Conservation (phyloP, 441 rosid species). For the Raphanus hybrid region DNA sequence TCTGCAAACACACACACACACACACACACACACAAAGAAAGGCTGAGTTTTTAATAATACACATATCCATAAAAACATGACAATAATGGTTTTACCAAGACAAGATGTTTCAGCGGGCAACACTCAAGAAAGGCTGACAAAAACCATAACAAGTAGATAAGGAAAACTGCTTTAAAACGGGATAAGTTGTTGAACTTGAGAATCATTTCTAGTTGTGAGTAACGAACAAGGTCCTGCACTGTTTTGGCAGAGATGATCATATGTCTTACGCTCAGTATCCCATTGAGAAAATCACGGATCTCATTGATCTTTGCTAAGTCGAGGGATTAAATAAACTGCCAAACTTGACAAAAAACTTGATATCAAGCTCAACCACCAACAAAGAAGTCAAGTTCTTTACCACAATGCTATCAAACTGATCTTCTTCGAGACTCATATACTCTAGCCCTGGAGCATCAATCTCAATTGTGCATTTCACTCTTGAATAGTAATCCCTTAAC, state of each 20-base stretch:
- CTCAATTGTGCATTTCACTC: background rate
- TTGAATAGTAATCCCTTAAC: background rate
- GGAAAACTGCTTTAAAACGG: background rate
- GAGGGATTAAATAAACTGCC: background rate
- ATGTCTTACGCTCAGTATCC: background rate
- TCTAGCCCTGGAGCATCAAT: constrained; percentile 23
- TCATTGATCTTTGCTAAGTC: background rate
- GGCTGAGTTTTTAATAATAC: background rate
- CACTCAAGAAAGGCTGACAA: constrained; percentile 18
- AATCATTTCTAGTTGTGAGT: background rate
- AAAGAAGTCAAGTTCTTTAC: constrained; percentile 12
- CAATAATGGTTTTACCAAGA: background rate
- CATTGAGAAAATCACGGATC: constrained; percentile 1
- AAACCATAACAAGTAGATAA: background rate
- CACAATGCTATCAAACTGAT: background rate
- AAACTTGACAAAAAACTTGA: background rate
- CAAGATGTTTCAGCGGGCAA: constrained; percentile 27
- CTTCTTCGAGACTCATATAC: constrained; percentile 10
- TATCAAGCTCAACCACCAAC: constrained; percentile 8
- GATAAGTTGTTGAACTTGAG: constrained; percentile 21
- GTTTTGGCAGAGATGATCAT: constrained; percentile 9
- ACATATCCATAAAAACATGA: background rate
- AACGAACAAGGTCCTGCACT: background rate
- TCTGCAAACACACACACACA: background rate
- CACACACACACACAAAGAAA: background rate